A percentile compares a stretch with the other conserved stretches of the same genome.
phyloP scores from a whole-genome alignment of 306 rosid genomes.

The Potentilla sterilis region DNA sequence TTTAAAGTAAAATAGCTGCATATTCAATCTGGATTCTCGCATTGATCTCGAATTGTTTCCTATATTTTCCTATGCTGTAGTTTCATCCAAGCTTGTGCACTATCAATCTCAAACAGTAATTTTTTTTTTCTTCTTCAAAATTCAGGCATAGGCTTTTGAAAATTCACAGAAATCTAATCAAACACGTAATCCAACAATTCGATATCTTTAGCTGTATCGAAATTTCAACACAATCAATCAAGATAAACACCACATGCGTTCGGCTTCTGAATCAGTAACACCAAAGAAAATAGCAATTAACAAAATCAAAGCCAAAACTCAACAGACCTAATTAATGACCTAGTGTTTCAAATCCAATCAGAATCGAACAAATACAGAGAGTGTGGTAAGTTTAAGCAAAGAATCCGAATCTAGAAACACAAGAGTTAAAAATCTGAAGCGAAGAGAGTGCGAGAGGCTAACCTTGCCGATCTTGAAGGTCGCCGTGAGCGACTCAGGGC shows the following conservation, averaged over 20 bases:
- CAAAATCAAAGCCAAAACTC: neutral
- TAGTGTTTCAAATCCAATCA: constrained; percentile 1
- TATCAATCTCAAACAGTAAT: too few species aligned
- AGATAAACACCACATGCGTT: neutral
- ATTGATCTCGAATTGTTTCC: too few species aligned
- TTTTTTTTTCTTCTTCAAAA: too few species aligned
- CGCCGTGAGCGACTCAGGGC: constrained; percentile 36
- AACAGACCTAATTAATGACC: neutral
- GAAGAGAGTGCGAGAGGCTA: neutral
- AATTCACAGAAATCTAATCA: constrained; percentile 2
- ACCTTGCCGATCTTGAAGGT: constrained; percentile 68
- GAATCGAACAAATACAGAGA: neutral
- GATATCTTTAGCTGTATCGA: neutral
- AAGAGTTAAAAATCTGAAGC: neutral
- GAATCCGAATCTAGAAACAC: constrained; percentile 6
- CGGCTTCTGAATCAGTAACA: neutral
- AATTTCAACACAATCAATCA: neutral
- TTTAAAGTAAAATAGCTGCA: too few species aligned
- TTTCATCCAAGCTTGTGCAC: too few species aligned
- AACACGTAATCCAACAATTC: neutral
- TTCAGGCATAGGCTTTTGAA: neutral
- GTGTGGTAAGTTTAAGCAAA: neutral
- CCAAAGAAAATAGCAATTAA: neutral
- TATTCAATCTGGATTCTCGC: too few species aligned
- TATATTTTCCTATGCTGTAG: too few species aligned